Percentiles rank a stretch among this genome's conserved stretches.
These are phyloP conservation scores for Calocera viscosa DNA, from an alignment of 768 basidiomycete genomes.

Conservation along the genomic window DNA sequence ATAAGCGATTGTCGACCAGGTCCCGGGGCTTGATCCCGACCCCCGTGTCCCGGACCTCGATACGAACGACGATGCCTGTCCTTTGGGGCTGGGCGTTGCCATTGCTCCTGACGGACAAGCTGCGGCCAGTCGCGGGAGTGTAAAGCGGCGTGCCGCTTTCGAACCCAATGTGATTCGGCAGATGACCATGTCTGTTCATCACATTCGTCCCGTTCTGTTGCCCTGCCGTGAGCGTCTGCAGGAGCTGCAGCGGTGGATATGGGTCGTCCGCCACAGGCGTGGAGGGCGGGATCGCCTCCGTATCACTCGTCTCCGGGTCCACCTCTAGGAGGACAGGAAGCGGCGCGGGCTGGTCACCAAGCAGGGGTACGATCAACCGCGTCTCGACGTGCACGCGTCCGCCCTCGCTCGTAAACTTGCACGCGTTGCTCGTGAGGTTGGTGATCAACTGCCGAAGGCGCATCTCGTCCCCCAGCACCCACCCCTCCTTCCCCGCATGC, in stretches of 20 bases:
- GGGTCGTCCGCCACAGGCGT: neutral
- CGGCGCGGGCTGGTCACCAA: neutral
- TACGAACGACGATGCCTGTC: slow-evolving; percentile 27
- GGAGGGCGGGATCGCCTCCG: neutral
- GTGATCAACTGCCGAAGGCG: slow-evolving; percentile 23
- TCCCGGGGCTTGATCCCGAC: slow-evolving; percentile 31
- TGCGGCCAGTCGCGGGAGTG: neutral
- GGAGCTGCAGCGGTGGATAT: neutral
- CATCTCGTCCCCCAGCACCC: slow-evolving; percentile 28
- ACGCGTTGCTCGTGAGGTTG: slow-evolving; percentile 23
- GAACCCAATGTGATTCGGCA: neutral
- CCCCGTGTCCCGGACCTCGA: slow-evolving; percentile 35
- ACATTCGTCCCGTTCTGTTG: neutral
- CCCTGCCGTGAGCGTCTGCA: neutral
- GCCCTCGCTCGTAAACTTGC: slow-evolving; percentile 23
- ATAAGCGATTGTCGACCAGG: slow-evolving; percentile 26
- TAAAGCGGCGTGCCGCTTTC: neutral
- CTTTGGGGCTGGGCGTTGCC: slow-evolving; percentile 10
- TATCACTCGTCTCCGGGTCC: neutral
- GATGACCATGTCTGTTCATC: neutral
- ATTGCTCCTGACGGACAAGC: slow-evolving; percentile 7
- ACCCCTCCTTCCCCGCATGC: slow-evolving; percentile 10
- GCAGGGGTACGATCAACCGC: slow-evolving; percentile 20
- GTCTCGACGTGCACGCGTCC: slow-evolving; percentile 22
- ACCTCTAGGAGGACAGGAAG: neutral